Evolutionary conservation across 768 basidiomycete species (phyloP), one percentile per base, ranked within the genome.

Genomic region (Podaxis sp.): DNA sequence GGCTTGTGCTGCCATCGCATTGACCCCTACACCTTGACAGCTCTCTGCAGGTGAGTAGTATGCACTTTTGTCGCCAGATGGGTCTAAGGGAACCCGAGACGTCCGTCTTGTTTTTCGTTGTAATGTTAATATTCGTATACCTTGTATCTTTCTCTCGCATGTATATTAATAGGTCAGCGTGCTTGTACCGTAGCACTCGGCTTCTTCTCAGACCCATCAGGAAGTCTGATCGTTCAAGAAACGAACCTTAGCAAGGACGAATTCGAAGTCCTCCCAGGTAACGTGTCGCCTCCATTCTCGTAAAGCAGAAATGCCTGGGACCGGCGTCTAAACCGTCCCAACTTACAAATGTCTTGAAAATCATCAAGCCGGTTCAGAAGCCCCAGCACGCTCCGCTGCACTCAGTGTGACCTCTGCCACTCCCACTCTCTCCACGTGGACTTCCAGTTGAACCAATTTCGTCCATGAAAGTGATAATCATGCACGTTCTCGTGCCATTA

Each of bases 401-500:
- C 73, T 94, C 93, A 2, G 89, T 91, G 69, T 95, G 92, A 1
- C 93, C 92, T 43, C 88, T 88, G 19, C 92, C 91, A 55, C 92
- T 91, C n/a, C 95, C 94, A 70, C 96, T 88, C 72, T 94, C 93
- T 9, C 96, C 94, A 72, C 96, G 77, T 65, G 93, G 94, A 65
- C 89, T 91, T 59, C 96, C 96, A 70, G 98, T 98, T 19, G 93
- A 94, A 76, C 98, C 96, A 66, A 98, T 98, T 77, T 98, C 96
- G 73, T 98, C 96, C 96, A 98, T 97, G 81, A 98, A 98, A 73
- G 98, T 97, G 77, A 98, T 97, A 74, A 90, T 92, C 40, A 96
- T 37, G 96, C 96, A 70, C 97, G 94, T 73, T 97, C 96, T 64
- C 95, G 77, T 2, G 96, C 96, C 96, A 97, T 98, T 64, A 97